These are phyloP conservation scores for Venturia carpophila DNA, from an alignment of 2,329 filamentous ascomycete species.

Conservation along the genomic window DNA sequence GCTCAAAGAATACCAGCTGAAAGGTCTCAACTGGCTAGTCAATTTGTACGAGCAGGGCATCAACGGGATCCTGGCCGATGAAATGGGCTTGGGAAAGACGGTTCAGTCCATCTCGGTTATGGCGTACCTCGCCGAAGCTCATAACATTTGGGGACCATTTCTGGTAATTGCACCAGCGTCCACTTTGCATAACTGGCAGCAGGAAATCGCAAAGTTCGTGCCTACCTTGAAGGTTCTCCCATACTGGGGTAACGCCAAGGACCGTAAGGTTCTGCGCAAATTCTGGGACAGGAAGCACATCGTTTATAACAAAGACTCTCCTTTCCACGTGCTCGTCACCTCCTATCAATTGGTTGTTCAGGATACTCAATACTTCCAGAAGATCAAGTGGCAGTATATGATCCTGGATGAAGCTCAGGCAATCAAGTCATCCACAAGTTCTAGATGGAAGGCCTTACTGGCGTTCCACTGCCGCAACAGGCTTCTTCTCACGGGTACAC, in stretches of 20 bases:
- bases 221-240: slow-evolving; percentile 90
- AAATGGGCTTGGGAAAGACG: slow-evolving; percentile 26
- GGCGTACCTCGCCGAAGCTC: slow-evolving; percentile 93
- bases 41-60: slow-evolving; percentile 63
- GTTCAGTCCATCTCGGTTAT: slow-evolving; percentile 95
- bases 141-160: slow-evolving; percentile 98
- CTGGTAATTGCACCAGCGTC: slow-evolving; percentile 93
- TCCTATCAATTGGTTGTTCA: slow-evolving; percentile 96
- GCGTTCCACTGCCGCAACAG: slow-evolving; percentile 94
- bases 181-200: slow-evolving; percentile 98
- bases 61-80: slow-evolving; percentile 25
- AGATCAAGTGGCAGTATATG: slow-evolving; percentile 99
- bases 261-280: slow-evolving; percentile 92
- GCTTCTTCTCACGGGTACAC: slow-evolving; percentile 94
- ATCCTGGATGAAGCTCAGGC: slow-evolving; percentile 97
- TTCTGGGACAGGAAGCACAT: slow-evolving; percentile 99
- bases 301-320: slow-evolving; percentile 85
- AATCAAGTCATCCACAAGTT: slow-evolving; percentile 96
- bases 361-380: slow-evolving; percentile 95
- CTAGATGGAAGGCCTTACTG: slow-evolving; percentile 90
- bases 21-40: slow-evolving; percentile 98
- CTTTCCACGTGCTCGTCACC: slow-evolving; percentile 93
- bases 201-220: slow-evolving; percentile 93
- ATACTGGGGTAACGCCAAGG: slow-evolving; percentile 92
- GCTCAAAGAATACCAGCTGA: slow-evolving; percentile 97